Evolutionary conservation across 73 alveolate species (phyloP).

Genomic region (Symbiodinium pilosum): DNA sequence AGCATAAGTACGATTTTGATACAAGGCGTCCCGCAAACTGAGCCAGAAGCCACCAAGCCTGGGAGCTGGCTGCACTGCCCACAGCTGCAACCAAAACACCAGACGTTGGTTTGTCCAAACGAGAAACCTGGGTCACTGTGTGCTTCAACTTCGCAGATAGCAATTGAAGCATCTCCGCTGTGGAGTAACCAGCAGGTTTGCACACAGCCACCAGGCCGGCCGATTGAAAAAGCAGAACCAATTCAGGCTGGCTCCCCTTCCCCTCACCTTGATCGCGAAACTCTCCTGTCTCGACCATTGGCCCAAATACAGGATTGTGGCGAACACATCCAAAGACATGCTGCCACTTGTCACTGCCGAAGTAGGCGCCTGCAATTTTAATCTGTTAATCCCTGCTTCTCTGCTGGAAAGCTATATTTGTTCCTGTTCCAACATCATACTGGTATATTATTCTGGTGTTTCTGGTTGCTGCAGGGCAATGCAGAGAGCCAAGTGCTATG

Average conservation of each 20-base stretch:
- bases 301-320: background rate
- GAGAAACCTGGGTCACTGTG: constrained; percentile 12
- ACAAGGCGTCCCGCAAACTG: constrained; percentile 81
- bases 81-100: constrained; percentile 58
- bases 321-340: background rate
- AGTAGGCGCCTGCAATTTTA: background rate
- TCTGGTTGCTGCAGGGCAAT: too few relatives aligned
- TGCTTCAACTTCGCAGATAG: background rate
- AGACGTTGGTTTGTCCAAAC: constrained; percentile 70
- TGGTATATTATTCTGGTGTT: too few relatives aligned
- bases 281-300: background rate
- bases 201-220: background rate
- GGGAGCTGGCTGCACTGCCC: background rate
- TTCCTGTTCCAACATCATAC: too few relatives aligned
- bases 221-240: background rate
- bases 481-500: too few relatives aligned
- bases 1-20: constrained; percentile 45
- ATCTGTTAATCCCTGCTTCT: too few relatives aligned
- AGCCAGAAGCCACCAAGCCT: constrained; percentile 82
- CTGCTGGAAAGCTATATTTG: too few relatives aligned
- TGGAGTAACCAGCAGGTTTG: background rate
- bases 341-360: background rate
- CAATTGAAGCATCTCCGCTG: background rate
- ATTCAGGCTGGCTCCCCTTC: background rate
- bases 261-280: background rate